Conservation (phyloP, 192 early-diverging fungal species). For the Dispira parvispora region DNA sequence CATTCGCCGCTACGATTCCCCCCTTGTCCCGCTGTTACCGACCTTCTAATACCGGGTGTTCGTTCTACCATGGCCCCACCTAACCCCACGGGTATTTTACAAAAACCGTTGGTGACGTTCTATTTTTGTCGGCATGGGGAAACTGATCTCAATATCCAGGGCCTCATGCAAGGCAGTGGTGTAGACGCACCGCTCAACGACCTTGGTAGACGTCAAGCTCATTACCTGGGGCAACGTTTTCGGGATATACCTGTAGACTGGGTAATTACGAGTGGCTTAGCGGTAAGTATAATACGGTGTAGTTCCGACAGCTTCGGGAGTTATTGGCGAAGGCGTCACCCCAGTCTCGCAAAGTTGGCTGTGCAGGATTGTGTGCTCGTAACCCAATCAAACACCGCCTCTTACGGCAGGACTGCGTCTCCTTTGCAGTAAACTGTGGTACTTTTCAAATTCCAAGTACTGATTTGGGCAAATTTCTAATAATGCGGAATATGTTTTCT, state of each 20-base stretch:
- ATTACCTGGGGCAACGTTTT: slow-evolving; percentile 19
- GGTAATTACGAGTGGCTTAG: slow-evolving; percentile 14
- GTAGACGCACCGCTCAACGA: slow-evolving; percentile 27
- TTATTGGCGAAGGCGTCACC: background rate
- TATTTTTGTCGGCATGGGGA: slow-evolving; percentile 28
- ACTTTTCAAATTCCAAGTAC: too few relatives aligned
- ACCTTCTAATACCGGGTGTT: background rate
- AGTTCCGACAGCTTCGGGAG: background rate
- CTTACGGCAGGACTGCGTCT: too few relatives aligned
- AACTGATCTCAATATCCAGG: slow-evolving; percentile 22
- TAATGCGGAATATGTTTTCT: background rate
- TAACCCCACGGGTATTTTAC: too few relatives aligned
- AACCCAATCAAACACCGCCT: too few relatives aligned
- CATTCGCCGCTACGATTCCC: too few relatives aligned
- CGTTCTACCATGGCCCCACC: background rate
- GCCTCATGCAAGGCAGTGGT: slow-evolving; percentile 24
- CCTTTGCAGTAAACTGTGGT: too few relatives aligned
- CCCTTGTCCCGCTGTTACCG: too few relatives aligned
- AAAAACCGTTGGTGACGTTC: slow-evolving; percentile 13
- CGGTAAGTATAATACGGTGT: background rate
- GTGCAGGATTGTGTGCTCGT: background rate
- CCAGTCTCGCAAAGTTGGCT: background rate
- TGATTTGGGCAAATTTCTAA: background rate
- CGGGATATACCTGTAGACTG: slow-evolving; percentile 16
- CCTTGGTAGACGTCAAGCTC: slow-evolving; percentile 18